A percentile compares a stretch with the other conserved stretches of the same genome.
Evolutionary conservation across 2,329 filamentous ascomycete genomes (phyloP).

Genomic region (Amauroascus niger): DNA sequence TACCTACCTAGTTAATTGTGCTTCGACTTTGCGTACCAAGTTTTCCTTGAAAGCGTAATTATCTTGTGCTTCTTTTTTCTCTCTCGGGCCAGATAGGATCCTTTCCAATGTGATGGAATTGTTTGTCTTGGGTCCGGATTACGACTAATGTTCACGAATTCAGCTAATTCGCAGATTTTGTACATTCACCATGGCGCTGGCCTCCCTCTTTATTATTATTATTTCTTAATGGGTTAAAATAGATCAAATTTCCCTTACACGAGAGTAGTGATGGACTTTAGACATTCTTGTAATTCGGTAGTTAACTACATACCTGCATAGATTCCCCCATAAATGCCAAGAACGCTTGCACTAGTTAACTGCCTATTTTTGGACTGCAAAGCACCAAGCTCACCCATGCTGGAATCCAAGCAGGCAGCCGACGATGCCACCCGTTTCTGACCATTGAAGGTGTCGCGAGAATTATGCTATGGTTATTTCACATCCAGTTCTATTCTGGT

Average conservation of each 20-base stretch:
- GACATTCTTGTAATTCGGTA: no score
- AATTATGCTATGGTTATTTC: conserved; percentile 11
- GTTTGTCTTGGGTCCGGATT: neutral
- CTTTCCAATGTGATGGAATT: neutral
- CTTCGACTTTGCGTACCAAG: neutral
- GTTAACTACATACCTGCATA: no score
- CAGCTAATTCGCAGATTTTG: neutral
- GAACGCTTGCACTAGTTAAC: neutral
- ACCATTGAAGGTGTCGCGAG: neutral
- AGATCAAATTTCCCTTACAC: neutral
- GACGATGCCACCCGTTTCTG: neutral
- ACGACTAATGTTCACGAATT: conserved; percentile 1
- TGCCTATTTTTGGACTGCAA: no score
- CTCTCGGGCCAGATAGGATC: neutral
- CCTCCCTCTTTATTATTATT: neutral
- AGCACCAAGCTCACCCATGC: no score
- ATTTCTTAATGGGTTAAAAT: neutral
- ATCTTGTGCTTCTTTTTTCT: neutral
- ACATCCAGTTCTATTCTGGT: conserved; percentile 15
- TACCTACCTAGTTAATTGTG: neutral
- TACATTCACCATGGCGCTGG: neutral
- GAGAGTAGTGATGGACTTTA: no score
- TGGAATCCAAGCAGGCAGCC: neutral
- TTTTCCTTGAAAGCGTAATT: neutral
- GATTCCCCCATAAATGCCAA: neutral